phyloP scores from a whole-genome alignment of 352 stramenopile species.

The Nothophytophthora sp. region DNA sequence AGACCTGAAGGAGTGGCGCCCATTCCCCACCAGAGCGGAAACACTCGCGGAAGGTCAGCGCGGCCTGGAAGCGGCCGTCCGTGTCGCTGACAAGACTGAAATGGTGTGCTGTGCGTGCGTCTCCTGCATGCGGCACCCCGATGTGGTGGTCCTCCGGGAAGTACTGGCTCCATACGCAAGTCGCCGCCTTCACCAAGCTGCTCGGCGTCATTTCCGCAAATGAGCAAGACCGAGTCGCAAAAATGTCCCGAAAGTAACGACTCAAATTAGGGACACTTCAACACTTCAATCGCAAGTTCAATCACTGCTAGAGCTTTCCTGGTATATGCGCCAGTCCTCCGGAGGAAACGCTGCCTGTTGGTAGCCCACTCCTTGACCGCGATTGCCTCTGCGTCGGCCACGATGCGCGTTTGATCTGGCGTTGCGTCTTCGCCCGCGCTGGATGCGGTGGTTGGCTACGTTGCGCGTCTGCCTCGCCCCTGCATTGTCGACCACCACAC shows the following conservation, averaged over 20 bases:
- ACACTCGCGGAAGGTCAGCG: constrained; percentile 57
- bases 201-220: no score
- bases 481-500: not conserved
- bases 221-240: no score
- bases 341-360: not conserved
- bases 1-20: constrained; percentile 46
- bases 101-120: constrained; percentile 44
- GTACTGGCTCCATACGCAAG: constrained; percentile 77
- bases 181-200: constrained; percentile 45
- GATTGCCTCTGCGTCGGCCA: not conserved
- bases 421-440: not conserved
- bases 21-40: constrained; percentile 53
- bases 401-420: not conserved
- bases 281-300: no score
- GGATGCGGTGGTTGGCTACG: not conserved
- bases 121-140: constrained; percentile 33
- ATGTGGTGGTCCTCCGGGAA: constrained; percentile 71
- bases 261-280: no score
- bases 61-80: constrained; percentile 57
- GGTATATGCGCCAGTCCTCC: not conserved
- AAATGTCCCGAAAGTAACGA: no score
- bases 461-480: not conserved
- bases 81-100: constrained; percentile 52
- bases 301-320: no score
- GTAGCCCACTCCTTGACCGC: not conserved